Base-by-base conservation (phyloP, 768 basidiomycete genomes). In the Pholiota molesta region DNA sequence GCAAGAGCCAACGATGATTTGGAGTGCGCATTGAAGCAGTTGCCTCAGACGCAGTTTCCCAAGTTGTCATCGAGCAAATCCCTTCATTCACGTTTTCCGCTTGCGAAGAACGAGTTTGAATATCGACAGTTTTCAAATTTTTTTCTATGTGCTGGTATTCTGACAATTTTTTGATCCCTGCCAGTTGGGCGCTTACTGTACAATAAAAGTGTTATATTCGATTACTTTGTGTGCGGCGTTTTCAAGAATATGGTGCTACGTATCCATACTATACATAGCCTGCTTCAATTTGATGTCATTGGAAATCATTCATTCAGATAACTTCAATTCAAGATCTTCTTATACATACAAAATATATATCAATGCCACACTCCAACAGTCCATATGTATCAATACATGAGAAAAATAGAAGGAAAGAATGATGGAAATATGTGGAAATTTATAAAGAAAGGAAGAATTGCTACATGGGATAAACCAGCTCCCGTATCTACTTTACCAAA, bases 31-130 rank as follows among this genome's bases (percentile, higher is more conserved):
- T 42, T 61, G 28, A 26, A 35, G 29, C 39, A 55, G 21, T 42
- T 63, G 53, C 62, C 44, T 31, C 52, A 59, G 16, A 55, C 40
- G 8, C 62, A 59, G 13, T 63, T 63, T 57, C 49, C 23, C 13
- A 40, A 40, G n/a, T 40, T 40, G n/a, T 40, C 39, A 40, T 40
- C 39, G n/a, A 40, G n/a, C 13, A 40, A 40, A 40, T 14, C 39
- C 13, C 13, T 40, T 16, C 39, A 14, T 40, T 40, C 13, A 6
- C 5, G n/a, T 40, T 40, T n/a, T 14, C 13, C 14, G 39, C 16
- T 40, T 14, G 39, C 39, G 39, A 16, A 40, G 13, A 40, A n/a
- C 39, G 31, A 31, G 2, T 31, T 9, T 26, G 26, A 26, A 4
- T 26, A 4, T 26, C 26, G 26, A 26, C 4, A 26, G 26, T 26